Percentiles rank a stretch among this genome's conserved stretches.
phyloP scores from a whole-genome alignment of 768 basidiomycete genomes.

The Nidularia sp. region DNA sequence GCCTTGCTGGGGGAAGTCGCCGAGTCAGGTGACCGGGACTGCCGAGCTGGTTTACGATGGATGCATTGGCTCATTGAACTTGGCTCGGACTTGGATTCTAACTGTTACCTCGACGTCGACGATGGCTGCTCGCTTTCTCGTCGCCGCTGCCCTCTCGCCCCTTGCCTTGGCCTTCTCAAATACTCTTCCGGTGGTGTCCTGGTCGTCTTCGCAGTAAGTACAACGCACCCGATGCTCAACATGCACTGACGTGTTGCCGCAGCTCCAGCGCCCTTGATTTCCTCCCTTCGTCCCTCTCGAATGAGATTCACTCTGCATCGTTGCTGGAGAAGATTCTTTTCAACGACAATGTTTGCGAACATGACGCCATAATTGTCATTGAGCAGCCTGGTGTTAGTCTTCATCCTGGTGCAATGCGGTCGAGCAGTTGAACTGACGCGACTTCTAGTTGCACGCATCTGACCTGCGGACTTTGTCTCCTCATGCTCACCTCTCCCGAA shows the following conservation, averaged over 20 bases:
- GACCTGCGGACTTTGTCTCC: slow-evolving; percentile 62
- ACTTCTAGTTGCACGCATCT: slow-evolving; percentile 64
- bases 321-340: slow-evolving; percentile 42
- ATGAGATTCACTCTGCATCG: slow-evolving; percentile 20
- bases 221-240: neutral
- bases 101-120: no score
- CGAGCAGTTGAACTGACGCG: slow-evolving; percentile 1
- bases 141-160: slow-evolving; percentile 42
- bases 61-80: no score
- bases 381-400: slow-evolving; percentile 78
- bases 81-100: no score
- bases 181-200: slow-evolving; percentile 63
- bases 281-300: slow-evolving; percentile 28
- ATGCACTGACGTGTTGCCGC: neutral
- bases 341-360: slow-evolving; percentile 48
- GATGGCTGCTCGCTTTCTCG: slow-evolving; percentile 41
- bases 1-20: no score
- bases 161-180: slow-evolving; percentile 54
- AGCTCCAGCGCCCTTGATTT: slow-evolving; percentile 48
- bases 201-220: slow-evolving; percentile 65
- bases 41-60: no score
- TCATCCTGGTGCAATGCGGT: slow-evolving; percentile 17
- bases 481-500: slow-evolving; percentile 37
- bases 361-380: slow-evolving; percentile 64
- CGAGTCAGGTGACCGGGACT: no score